Conservation (phyloP, 805 yeast species). For the Candida ascalaphidarum region DNA sequence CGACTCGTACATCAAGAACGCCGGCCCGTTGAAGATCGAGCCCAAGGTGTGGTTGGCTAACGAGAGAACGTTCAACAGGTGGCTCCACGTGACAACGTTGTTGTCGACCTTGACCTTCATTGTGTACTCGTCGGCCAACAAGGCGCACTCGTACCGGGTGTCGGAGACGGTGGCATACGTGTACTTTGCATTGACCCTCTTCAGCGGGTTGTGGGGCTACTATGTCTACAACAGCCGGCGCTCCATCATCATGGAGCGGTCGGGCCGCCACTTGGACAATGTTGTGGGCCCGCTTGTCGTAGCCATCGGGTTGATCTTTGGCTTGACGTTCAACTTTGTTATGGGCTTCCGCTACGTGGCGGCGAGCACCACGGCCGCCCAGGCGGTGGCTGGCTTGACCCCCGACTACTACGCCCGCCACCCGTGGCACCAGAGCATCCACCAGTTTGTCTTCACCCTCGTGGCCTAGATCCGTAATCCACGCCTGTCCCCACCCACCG, state of each 20-base stretch:
- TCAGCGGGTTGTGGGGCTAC: slow-evolving; percentile 88
- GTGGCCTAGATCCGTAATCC: too few species aligned
- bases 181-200: slow-evolving; percentile 74
- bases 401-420: slow-evolving; percentile 21
- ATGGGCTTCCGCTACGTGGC: slow-evolving; percentile 41
- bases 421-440: slow-evolving; percentile 25
- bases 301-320: slow-evolving; percentile 57
- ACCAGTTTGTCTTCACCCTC: slow-evolving; percentile 22
- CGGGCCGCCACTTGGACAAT: slow-evolving; percentile 83
- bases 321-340: slow-evolving; percentile 64
- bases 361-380: slow-evolving; percentile 4
- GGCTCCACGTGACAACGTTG: slow-evolving; percentile 86
- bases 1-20: slow-evolving; percentile 65
- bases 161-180: slow-evolving; percentile 70
- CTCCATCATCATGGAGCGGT: slow-evolving; percentile 66
- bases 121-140: slow-evolving; percentile 65
- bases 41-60: slow-evolving; percentile 98
- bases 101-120: slow-evolving; percentile 80
- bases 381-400: slow-evolving; percentile 14
- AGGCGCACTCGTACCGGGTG: slow-evolving; percentile 52
- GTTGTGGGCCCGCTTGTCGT: slow-evolving; percentile 82
- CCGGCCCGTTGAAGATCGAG: slow-evolving; percentile 90
- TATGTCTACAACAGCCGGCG: slow-evolving; percentile 64
- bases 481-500: too few species aligned
- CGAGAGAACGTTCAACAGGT: slow-evolving; percentile 92